Evolutionary conservation across 2,329 filamentous ascomycete genomes (phyloP).

Genomic region (Fusarium sp.): DNA sequence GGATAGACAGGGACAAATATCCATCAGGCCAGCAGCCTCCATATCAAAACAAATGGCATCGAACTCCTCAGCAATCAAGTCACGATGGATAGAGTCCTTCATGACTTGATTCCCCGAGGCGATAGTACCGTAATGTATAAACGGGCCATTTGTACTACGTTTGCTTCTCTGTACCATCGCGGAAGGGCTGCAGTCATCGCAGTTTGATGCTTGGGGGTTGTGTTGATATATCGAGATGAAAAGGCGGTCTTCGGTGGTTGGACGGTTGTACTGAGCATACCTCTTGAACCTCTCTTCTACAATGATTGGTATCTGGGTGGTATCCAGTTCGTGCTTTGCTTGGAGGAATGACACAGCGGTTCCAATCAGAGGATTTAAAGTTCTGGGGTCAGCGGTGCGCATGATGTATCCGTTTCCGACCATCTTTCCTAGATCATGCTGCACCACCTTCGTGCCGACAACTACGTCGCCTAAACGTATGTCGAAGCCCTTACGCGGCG

Average conservation of each 20-base stretch:
- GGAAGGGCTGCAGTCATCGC: background rate
- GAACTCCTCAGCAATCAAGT: fast-evolving
- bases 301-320: fast-evolving
- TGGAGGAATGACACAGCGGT: background rate
- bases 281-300: fast-evolving
- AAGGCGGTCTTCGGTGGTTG: background rate
- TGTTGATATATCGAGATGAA: fast-evolving
- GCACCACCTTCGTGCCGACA: background rate
- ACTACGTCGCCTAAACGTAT: background rate
- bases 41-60: background rate
- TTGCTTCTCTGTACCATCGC: fast-evolving
- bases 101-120: background rate
- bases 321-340: fast-evolving
- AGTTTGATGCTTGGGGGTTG: fast-evolving
- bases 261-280: fast-evolving
- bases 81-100: fast-evolving
- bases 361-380: fast-evolving
- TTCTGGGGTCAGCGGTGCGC: background rate
- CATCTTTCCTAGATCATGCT: background rate
- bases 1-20: background rate
- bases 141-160: background rate
- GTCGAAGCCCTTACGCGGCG: fast-evolving
- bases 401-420: fast-evolving
- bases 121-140: background rate
- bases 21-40: background rate